These are phyloP conservation scores for Crucibulum laeve DNA, from an alignment of 768 basidiomycete species.

Conservation along the genomic window DNA sequence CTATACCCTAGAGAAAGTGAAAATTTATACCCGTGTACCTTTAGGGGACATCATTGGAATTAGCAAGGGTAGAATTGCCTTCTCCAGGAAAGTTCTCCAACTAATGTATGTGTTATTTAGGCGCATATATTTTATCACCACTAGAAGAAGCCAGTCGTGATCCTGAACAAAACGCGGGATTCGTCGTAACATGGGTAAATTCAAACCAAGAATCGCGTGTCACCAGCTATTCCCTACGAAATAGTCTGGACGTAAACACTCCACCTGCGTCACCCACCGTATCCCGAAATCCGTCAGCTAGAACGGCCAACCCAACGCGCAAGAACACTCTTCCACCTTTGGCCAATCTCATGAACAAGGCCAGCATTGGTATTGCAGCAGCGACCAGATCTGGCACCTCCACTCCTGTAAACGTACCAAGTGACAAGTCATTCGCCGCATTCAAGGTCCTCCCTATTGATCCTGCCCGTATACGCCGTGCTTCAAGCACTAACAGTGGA, in stretches of 20 bases:
- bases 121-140: conserved; percentile 93
- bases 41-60: conserved; percentile 75
- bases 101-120: conserved; percentile 29
- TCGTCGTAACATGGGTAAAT: conserved; percentile 76
- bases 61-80: conserved; percentile 56
- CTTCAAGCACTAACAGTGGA: conserved; percentile 38
- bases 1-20: conserved; percentile 89
- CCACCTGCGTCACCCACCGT: conserved; percentile 11
- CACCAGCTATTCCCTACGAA: conserved; percentile 83
- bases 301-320: conserved; percentile 14
- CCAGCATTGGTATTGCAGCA: too few species aligned
- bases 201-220: conserved; percentile 69
- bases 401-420: conserved; percentile 14
- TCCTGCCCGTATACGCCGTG: conserved; percentile 45
- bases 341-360: conserved; percentile 23
- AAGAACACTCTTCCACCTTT: conserved; percentile 19
- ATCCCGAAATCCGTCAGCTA: conserved; percentile 1
- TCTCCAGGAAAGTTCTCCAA: not conserved
- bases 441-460: conserved; percentile 81
- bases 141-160: conserved; percentile 91
- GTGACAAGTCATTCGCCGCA: conserved; percentile 54
- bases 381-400: too few species aligned
- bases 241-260: conserved; percentile 38
- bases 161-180: conserved; percentile 83
- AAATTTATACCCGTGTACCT: conserved; percentile 85